phyloP scores from a whole-genome alignment of 2,329 filamentous ascomycete species.

The Ambrosiella xylebori region DNA sequence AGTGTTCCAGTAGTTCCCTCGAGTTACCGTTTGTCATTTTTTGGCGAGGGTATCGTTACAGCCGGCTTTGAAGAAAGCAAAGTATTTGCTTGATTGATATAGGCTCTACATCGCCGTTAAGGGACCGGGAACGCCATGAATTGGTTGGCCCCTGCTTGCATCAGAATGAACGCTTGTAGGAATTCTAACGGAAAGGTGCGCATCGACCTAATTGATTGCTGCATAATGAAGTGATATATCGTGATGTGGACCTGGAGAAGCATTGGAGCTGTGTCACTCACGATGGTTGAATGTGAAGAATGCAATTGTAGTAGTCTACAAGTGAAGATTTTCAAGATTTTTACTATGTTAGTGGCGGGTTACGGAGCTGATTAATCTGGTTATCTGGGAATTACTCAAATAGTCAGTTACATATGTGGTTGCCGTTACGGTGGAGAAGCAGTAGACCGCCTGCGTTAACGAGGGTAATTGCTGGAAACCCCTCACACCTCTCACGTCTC shows the following conservation, averaged over 20 bases:
- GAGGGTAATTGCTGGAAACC: too few relatives aligned
- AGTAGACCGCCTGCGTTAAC: too few relatives aligned
- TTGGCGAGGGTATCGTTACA: not conserved
- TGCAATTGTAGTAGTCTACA: too few relatives aligned
- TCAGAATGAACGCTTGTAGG: not conserved
- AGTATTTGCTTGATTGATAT: not conserved
- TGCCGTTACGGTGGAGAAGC: too few relatives aligned
- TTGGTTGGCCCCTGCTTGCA: not conserved
- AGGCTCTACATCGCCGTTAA: not conserved
- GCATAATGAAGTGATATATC: not conserved
- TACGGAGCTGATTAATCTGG: too few relatives aligned
- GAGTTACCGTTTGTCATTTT: not conserved
- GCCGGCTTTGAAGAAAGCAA: not conserved
- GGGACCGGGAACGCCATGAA: not conserved
- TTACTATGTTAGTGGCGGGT: too few relatives aligned
- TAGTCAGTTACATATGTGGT: too few relatives aligned
- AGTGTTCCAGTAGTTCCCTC: not conserved
- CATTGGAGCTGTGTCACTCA: too few relatives aligned
- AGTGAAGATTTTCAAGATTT: too few relatives aligned
- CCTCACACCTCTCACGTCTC: too few relatives aligned
- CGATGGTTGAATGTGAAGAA: too few relatives aligned
- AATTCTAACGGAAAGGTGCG: not conserved
- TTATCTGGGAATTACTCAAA: too few relatives aligned
- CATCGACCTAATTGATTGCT: not conserved
- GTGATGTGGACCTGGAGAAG: not conserved